These are phyloP conservation scores for Tilletia horrida DNA, from an alignment of 1,284 basidiomycete genomes.

Conservation along the genomic window DNA sequence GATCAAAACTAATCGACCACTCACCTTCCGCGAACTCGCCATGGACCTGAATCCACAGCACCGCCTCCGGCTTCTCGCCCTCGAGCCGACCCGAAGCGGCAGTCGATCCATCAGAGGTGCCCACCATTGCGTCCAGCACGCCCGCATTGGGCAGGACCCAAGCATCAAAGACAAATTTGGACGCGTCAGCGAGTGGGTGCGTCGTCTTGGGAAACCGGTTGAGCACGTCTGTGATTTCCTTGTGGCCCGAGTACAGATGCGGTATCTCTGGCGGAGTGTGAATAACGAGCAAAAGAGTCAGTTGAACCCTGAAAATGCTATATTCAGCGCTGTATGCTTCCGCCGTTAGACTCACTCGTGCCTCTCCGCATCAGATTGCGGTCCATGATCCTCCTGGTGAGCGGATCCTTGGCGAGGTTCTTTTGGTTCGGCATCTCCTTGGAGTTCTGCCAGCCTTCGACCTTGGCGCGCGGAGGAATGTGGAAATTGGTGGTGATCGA, in stretches of 20 bases:
- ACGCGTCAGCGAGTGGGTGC: conserved; percentile 65
- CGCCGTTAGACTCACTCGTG: conserved; percentile 16
- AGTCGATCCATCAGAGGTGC: background rate
- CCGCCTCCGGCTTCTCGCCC: conserved; percentile 56
- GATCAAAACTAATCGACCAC: conserved; percentile 44
- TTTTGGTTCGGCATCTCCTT: conserved; percentile 70
- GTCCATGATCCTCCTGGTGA: conserved; percentile 57
- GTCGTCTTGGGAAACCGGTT: conserved; percentile 70
- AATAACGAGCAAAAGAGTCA: no score
- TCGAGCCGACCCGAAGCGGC: background rate
- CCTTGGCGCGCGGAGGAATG: conserved; percentile 68
- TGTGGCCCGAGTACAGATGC: conserved; percentile 66
- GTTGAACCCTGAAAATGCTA: no score
- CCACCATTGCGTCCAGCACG: conserved; percentile 31
- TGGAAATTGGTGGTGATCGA: conserved; percentile 78
- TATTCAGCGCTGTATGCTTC: no score
- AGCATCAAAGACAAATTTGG: conserved; percentile 82
- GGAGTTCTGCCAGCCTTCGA: conserved; percentile 46
- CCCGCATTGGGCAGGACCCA: conserved; percentile 63
- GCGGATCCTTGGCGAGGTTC: conserved; percentile 70
- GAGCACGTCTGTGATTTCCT: conserved; percentile 66
- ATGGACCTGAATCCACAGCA: conserved; percentile 77
- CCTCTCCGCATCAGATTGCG: conserved; percentile 47
- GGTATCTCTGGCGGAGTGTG: conserved; percentile 7
- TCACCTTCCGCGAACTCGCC: conserved; percentile 86